A percentile compares a stretch with the other conserved stretches of the same genome.
Conservation (phyloP, 306 rosid genomes). For the Citrullus mucosospermus region DNA sequence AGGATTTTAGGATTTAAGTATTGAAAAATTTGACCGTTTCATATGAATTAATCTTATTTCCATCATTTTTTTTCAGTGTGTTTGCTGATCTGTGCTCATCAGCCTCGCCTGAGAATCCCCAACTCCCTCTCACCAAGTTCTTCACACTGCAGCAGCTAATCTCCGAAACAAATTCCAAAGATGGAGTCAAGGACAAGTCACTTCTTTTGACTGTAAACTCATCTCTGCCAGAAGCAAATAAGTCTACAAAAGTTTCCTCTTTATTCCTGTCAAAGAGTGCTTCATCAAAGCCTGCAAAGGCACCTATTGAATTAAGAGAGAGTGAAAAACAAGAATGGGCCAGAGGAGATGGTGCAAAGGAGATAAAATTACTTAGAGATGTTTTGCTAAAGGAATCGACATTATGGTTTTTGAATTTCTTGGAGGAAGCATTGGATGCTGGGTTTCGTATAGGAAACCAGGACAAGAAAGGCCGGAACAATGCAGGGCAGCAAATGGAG, state of each 20-base stretch:
- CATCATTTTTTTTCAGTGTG: constrained; percentile 29
- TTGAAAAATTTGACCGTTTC: not conserved
- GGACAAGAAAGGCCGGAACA: constrained; percentile 51
- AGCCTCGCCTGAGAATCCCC: constrained; percentile 65
- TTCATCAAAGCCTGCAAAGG: constrained; percentile 25
- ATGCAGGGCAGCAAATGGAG: constrained; percentile 29
- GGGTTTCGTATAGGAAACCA: constrained; percentile 41
- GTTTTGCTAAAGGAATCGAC: constrained; percentile 54
- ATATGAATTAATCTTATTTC: not conserved
- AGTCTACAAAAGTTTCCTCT: constrained; percentile 27
- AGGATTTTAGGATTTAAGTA: not conserved
- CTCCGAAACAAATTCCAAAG: constrained; percentile 26
- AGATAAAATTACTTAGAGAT: constrained; percentile 41
- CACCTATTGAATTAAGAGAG: constrained; percentile 24
- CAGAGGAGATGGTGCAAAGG: constrained; percentile 46
- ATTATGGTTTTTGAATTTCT: constrained; percentile 75
- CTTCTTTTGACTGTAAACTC: constrained; percentile 21
- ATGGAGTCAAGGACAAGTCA: constrained; percentile 36
- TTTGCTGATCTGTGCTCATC: constrained; percentile 57
- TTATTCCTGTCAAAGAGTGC: constrained; percentile 20
- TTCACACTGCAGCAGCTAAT: constrained; percentile 58
- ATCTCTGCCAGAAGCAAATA: constrained; percentile 32
- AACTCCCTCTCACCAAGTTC: constrained; percentile 51
- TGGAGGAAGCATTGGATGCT: constrained; percentile 56
- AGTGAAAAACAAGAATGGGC: constrained; percentile 81